Percentiles rank a stretch among this genome's conserved stretches.
phyloP scores from a whole-genome alignment of 2,329 filamentous ascomycete genomes.

The Aspergillus fischeri region DNA sequence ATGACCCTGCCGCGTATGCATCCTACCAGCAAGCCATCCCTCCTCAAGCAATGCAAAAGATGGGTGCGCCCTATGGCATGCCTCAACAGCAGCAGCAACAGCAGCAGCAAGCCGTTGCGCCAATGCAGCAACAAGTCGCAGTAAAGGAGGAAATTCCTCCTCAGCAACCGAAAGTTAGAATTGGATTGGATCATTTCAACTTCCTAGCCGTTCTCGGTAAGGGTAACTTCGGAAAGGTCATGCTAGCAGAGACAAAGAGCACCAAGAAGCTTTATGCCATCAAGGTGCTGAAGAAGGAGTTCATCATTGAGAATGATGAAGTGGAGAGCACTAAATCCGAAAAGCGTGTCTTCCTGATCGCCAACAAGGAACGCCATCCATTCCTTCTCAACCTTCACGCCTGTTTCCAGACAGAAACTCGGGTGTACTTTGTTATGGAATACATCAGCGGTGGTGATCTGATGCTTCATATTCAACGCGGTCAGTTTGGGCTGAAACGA shows the following conservation, averaged over 20 bases:
- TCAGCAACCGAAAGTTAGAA: slow-evolving; percentile 54
- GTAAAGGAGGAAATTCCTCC: slow-evolving; percentile 28
- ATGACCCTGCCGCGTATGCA: slow-evolving; percentile 42
- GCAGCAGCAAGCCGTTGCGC: slow-evolving; percentile 20
- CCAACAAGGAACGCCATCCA: slow-evolving; percentile 93
- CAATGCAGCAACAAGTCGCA: slow-evolving; percentile 20
- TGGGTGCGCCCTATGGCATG: slow-evolving; percentile 23
- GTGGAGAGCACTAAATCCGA: slow-evolving; percentile 97
- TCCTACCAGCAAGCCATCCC: slow-evolving; percentile 31
- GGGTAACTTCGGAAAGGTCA: slow-evolving; percentile 99
- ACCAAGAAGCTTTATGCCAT: slow-evolving; percentile 92
- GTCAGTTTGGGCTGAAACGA: slow-evolving; percentile 90
- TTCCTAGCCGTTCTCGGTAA: slow-evolving; percentile 97
- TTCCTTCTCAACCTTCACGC: slow-evolving; percentile 94
- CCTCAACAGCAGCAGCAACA: slow-evolving; percentile 23
- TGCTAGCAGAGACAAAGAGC: slow-evolving; percentile 95
- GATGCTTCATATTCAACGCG: slow-evolving; percentile 98
- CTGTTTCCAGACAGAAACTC: slow-evolving; percentile 97
- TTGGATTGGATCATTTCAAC: slow-evolving; percentile 97
- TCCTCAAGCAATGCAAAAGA: slow-evolving; percentile 26
- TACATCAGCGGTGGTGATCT: slow-evolving; percentile 97
- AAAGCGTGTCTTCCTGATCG: slow-evolving; percentile 94
- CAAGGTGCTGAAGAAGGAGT: slow-evolving; percentile 99
- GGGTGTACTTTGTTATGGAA: slow-evolving; percentile 99
- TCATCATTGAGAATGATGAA: slow-evolving; percentile 99